Conservation (phyloP, 495 filamentous ascomycete genomes). For the Hypoxylon fragiforme region DNA sequence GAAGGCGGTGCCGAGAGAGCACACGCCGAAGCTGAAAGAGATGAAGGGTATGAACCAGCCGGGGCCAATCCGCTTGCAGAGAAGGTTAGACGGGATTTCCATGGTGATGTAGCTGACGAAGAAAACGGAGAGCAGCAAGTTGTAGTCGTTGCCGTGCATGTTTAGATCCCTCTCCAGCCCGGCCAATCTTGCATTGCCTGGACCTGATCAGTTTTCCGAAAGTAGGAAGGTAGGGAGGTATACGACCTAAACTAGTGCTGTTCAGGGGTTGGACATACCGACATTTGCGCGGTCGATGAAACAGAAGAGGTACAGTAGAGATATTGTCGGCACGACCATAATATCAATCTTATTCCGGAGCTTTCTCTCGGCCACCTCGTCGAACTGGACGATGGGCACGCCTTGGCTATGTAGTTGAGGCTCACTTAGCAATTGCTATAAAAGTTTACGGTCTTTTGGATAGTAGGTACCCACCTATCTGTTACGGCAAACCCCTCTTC, state of each 20-base stretch:
- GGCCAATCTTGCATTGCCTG: slow-evolving; percentile 58
- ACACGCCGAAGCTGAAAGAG: slow-evolving; percentile 50
- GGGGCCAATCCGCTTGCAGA: slow-evolving; percentile 64
- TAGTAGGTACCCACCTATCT: slow-evolving; percentile 62
- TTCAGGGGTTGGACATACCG: slow-evolving; percentile 41
- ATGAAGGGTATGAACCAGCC: slow-evolving; percentile 67
- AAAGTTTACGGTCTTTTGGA: not conserved
- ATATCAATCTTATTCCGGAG: slow-evolving; percentile 57
- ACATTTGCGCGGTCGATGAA: slow-evolving; percentile 69
- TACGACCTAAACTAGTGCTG: not conserved
- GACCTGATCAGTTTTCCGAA: not conserved
- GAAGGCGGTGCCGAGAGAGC: slow-evolving; percentile 47
- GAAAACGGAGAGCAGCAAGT: slow-evolving; percentile 62
- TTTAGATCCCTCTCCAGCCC: slow-evolving; percentile 64
- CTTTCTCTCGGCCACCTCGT: slow-evolving; percentile 60
- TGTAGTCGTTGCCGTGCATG: slow-evolving; percentile 69
- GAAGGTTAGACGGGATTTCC: slow-evolving; percentile 67
- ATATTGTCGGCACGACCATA: slow-evolving; percentile 57
- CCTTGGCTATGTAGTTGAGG: slow-evolving; percentile 50
- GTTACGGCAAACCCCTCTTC: slow-evolving; percentile 63
- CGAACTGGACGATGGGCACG: slow-evolving; percentile 59
- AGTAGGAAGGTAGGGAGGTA: not conserved
- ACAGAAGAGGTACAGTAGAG: slow-evolving; percentile 62
- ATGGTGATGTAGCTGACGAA: slow-evolving; percentile 74
- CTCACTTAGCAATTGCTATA: not conserved